Conservation (phyloP, 768 basidiomycete genomes). For the Serendipita indica region DNA sequence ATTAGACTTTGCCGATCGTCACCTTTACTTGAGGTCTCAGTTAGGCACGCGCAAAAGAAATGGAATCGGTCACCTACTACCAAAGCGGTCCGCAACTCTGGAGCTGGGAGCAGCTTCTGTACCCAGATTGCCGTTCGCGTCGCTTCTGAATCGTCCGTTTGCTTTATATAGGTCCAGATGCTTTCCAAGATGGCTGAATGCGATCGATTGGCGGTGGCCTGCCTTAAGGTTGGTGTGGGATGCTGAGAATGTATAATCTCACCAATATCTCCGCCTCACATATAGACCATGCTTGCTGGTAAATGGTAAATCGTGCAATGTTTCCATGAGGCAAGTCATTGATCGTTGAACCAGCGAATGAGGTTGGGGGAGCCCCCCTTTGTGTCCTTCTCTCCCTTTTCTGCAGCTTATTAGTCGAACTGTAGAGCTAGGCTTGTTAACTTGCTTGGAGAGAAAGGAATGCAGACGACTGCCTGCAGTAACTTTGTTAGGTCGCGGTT, state of each 20-base stretch:
- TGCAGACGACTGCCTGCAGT: constrained; percentile 5
- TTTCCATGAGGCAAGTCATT: background rate
- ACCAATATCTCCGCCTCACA: background rate
- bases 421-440: background rate
- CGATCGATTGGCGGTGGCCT: background rate
- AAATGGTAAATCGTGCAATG: background rate
- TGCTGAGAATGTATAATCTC: background rate
- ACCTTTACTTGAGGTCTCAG: background rate
- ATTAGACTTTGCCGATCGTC: background rate
- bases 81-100: background rate
- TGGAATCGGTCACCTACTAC: background rate
- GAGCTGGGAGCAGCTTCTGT: background rate
- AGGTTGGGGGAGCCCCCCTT: background rate
- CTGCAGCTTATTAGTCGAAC: background rate
- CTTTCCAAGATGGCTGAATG: background rate
- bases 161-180: background rate
- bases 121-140: background rate
- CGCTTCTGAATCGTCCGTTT: constrained; percentile 1
- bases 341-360: background rate
- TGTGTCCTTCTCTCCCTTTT: background rate
- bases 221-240: background rate
- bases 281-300: background rate
- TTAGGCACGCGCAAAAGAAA: background rate
- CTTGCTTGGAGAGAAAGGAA: background rate
- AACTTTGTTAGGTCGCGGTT: too few species aligned